phyloP scores from a whole-genome alignment of 1,284 basidiomycete genomes.

The Trichosporon ovoides region DNA sequence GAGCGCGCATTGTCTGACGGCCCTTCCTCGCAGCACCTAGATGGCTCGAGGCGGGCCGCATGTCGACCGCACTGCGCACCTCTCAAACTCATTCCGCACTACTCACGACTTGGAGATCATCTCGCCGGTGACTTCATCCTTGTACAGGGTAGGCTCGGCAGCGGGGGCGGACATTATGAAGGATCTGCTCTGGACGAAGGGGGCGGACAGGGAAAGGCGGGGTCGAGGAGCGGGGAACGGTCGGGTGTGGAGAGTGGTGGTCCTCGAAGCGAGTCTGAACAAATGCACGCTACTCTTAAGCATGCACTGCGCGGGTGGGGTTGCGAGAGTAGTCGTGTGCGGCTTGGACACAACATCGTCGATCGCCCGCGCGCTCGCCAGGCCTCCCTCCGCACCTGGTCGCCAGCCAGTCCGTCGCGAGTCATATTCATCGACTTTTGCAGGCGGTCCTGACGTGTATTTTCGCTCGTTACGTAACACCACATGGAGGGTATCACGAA shows the following conservation, averaged over 20 bases:
- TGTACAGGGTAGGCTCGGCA: constrained; percentile 38
- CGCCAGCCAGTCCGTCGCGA: too few relatives aligned
- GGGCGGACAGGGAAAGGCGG: neutral
- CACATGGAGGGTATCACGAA: neutral
- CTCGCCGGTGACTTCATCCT: constrained; percentile 83
- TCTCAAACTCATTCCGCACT: neutral
- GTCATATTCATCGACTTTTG: neutral
- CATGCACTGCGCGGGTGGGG: neutral
- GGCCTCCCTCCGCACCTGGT: too few relatives aligned
- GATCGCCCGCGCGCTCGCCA: neutral
- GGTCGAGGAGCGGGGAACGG: neutral
- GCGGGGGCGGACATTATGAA: constrained; percentile 47
- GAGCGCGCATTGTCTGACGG: too few relatives aligned
- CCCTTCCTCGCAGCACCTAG: too few relatives aligned
- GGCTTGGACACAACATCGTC: neutral
- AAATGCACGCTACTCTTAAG: neutral
- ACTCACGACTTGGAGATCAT: constrained; percentile 88
- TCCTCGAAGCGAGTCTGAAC: neutral
- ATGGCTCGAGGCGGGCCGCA: too few relatives aligned
- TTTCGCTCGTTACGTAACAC: neutral
- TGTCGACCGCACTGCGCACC: neutral
- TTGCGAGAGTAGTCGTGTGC: neutral
- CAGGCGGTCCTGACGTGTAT: neutral
- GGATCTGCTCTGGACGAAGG: constrained; percentile 7
- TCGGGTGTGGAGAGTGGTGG: neutral